A percentile compares a stretch with the other conserved stretches of the same genome.
Evolutionary conservation across 2,329 filamentous ascomycete genomes (phyloP).

Genomic region (Trichothecium roseum): DNA sequence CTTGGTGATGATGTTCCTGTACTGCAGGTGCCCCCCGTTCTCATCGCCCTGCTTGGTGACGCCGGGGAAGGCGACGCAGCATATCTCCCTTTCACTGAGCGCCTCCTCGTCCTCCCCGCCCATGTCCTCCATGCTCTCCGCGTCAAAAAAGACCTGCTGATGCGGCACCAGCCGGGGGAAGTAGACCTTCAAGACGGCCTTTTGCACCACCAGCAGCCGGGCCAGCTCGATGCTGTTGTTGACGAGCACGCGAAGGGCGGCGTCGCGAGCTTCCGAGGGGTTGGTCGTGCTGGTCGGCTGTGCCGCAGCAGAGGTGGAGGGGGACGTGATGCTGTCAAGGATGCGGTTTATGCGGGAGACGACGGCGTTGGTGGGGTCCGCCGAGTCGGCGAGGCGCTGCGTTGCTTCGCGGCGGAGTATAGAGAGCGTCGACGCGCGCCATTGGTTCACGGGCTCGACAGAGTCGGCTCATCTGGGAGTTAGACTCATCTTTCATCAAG

Average conservation of each 20-base stretch:
- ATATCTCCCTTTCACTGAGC: slow-evolving; percentile 40
- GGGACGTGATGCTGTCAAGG: slow-evolving; percentile 37
- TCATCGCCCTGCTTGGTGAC: slow-evolving; percentile 57
- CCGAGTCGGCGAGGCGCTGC: slow-evolving; percentile 33
- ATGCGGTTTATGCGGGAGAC: slow-evolving; percentile 37
- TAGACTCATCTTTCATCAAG: not conserved
- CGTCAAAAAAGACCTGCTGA: slow-evolving; percentile 45
- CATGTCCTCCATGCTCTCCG: slow-evolving; percentile 54
- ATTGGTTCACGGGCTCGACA: slow-evolving; percentile 49
- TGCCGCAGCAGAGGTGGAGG: slow-evolving; percentile 19
- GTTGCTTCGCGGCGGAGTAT: slow-evolving; percentile 44
- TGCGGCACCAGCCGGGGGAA: slow-evolving; percentile 45
- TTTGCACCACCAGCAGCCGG: slow-evolving; percentile 45
- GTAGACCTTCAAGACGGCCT: slow-evolving; percentile 43
- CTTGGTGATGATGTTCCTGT: slow-evolving; percentile 54
- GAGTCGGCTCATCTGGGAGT: slow-evolving; percentile 23
- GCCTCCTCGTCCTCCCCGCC: slow-evolving; percentile 50
- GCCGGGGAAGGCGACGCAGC: slow-evolving; percentile 54
- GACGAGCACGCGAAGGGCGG: slow-evolving; percentile 42
- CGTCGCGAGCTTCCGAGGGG: slow-evolving; percentile 34
- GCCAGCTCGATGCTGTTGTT: slow-evolving; percentile 44
- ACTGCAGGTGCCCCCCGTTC: slow-evolving; percentile 48
- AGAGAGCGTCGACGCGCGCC: slow-evolving; percentile 54
- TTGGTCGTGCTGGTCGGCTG: slow-evolving; percentile 14
- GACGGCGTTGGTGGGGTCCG: slow-evolving; percentile 28